phyloP scores from a whole-genome alignment of 2,329 filamentous ascomycete species.

The Chrysosporium keratinophilum region DNA sequence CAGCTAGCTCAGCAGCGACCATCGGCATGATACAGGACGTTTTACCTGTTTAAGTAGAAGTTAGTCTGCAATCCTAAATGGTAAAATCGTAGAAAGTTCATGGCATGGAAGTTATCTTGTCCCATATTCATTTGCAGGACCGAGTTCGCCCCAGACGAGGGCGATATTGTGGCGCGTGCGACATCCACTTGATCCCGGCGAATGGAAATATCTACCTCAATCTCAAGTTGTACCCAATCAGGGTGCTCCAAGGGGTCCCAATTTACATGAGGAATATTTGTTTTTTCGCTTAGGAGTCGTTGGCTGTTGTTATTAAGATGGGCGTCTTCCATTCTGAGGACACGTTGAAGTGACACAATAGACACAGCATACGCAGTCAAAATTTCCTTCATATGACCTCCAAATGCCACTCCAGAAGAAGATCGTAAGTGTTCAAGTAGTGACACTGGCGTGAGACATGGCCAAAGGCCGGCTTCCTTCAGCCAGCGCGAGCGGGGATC shows the following conservation, averaged over 20 bases:
- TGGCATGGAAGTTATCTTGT: constrained; percentile 38
- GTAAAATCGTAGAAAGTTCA: neutral
- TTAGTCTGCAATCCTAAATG: neutral
- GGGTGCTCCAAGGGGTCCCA: constrained; percentile 47
- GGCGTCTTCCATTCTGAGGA: constrained; percentile 20
- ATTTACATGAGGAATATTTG: constrained; percentile 44
- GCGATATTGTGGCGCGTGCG: constrained; percentile 49
- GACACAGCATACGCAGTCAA: constrained; percentile 20
- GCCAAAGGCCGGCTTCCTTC: constrained; percentile 32
- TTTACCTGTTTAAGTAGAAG: constrained; percentile 34
- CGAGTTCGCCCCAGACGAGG: constrained; percentile 44
- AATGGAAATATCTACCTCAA: constrained; percentile 55
- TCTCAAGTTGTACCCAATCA: constrained; percentile 58
- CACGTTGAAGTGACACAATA: constrained; percentile 24
- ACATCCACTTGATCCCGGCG: constrained; percentile 53
- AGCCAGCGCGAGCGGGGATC: constrained; percentile 34
- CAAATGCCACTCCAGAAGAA: constrained; percentile 13
- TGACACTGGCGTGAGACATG: constrained; percentile 30
- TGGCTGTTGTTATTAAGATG: neutral
- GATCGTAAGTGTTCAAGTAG: constrained; percentile 38
- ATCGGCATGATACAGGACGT: constrained; percentile 61
- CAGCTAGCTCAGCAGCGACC: constrained; percentile 45
- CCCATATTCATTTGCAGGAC: constrained; percentile 61
- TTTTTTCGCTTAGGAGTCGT: constrained; percentile 33
- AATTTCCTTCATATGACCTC: constrained; percentile 7